Evolutionary conservation across 2,329 filamentous ascomycete species (phyloP).

Genomic region (Claviceps paspali): DNA sequence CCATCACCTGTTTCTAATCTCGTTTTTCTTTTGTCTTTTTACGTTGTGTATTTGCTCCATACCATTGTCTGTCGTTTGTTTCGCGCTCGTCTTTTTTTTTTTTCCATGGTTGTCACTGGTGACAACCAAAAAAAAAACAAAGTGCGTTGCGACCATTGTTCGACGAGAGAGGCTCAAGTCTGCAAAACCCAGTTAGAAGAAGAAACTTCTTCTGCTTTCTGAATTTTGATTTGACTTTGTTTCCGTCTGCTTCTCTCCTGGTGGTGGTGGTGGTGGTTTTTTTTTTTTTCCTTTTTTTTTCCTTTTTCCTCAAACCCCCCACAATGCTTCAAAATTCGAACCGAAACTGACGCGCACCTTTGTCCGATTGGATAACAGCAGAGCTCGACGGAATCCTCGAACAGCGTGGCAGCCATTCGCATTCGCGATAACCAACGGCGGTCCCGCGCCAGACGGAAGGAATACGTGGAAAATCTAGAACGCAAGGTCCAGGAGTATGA

Average conservation of each 20-base stretch:
- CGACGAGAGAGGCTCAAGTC: neutral
- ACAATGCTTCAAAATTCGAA: no score
- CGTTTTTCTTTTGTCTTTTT: neutral
- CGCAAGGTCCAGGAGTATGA: conserved; percentile 31
- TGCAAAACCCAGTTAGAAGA: neutral
- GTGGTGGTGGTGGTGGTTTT: no score
- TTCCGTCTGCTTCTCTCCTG: neutral
- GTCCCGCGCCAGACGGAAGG: conserved; percentile 34
- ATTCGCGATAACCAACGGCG: conserved; percentile 39
- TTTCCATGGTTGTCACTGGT: conserved; percentile 3
- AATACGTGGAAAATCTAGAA: conserved; percentile 33
- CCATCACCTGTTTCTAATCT: neutral
- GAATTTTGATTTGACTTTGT: no score
- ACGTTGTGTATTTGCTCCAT: no score
- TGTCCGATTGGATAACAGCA: conserved; percentile 1
- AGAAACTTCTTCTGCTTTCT: no score
- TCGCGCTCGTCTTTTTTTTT: neutral
- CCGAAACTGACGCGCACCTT: no score
- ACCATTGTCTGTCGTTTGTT: neutral
- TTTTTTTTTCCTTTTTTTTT: neutral
- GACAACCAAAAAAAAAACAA: neutral
- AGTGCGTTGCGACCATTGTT: no score
- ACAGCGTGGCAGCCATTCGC: conserved; percentile 20
- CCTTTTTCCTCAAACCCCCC: no score
- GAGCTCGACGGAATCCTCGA: conserved; percentile 8